phyloP scores from a whole-genome alignment of 192 early-diverging fungal species.

The Spinellus fusiger region DNA sequence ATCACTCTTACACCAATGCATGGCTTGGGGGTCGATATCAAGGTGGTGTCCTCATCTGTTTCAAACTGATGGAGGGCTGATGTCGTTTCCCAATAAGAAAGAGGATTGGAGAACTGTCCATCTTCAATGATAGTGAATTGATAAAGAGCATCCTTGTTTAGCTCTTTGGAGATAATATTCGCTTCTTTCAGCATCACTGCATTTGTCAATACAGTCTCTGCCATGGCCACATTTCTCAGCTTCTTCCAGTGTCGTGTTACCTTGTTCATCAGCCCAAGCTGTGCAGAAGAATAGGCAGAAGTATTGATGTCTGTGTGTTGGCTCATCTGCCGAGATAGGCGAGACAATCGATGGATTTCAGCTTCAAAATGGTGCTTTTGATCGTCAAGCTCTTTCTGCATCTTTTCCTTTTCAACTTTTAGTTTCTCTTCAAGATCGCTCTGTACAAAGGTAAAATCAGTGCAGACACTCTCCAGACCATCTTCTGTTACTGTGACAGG shows the following conservation, averaged over 20 bases:
- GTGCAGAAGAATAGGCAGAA: slow-evolving; percentile 33
- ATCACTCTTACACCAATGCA: slow-evolving; percentile 51
- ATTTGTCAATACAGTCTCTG: slow-evolving; percentile 61
- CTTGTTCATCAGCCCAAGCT: slow-evolving; percentile 36
- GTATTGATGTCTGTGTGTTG: slow-evolving; percentile 35
- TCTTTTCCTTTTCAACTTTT: slow-evolving; percentile 42
- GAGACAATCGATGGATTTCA: slow-evolving; percentile 41
- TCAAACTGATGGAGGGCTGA: slow-evolving; percentile 42
- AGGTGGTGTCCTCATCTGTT: slow-evolving; percentile 40
- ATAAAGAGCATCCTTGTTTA: slow-evolving; percentile 75
- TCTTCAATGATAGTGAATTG: slow-evolving; percentile 76
- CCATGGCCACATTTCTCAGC: slow-evolving; percentile 54
- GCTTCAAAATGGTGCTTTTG: slow-evolving; percentile 52
- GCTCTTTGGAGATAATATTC: slow-evolving; percentile 81
- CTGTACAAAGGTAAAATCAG: slow-evolving; percentile 25
- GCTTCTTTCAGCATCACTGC: slow-evolving; percentile 80
- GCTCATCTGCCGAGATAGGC: slow-evolving; percentile 29
- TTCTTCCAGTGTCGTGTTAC: slow-evolving; percentile 41
- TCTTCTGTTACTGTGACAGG: slow-evolving; percentile 25
- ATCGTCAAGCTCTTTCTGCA: slow-evolving; percentile 41
- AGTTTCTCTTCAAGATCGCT: slow-evolving; percentile 40
- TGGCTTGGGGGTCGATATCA: slow-evolving; percentile 38
- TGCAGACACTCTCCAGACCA: slow-evolving; percentile 30
- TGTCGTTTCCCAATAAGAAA: slow-evolving; percentile 48
- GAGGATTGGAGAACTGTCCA: slow-evolving; percentile 41